A percentile compares a stretch with the other conserved stretches of the same genome.
Conservation (phyloP, 2,329 filamentous ascomycete species). For the Claviceps sp. region DNA sequence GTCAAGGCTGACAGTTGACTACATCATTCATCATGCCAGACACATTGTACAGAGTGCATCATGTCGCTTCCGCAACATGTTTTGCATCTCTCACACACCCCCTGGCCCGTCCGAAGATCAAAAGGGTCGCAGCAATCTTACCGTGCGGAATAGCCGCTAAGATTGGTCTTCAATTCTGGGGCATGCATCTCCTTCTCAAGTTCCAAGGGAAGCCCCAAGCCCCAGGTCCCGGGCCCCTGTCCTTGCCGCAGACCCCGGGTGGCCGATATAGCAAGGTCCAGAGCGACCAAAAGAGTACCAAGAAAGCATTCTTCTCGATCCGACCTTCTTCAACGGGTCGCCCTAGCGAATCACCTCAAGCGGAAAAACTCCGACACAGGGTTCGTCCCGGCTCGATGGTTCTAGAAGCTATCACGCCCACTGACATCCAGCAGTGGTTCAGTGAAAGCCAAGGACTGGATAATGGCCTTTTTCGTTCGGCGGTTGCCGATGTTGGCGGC, state of each 20-base stretch:
- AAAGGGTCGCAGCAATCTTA: conserved; percentile 2
- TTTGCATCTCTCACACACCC: background rate
- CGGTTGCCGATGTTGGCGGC: background rate
- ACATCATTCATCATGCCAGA: background rate
- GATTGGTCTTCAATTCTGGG: conserved; percentile 1
- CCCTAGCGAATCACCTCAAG: background rate
- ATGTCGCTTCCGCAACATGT: background rate
- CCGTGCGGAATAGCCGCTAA: conserved; percentile 3
- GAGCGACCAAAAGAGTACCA: background rate
- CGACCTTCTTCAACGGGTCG: background rate
- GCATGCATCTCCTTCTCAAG: background rate
- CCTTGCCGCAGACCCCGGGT: background rate
- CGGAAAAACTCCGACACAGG: background rate
- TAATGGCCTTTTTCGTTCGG: background rate
- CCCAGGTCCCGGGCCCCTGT: conserved; percentile 1
- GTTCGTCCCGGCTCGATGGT: background rate
- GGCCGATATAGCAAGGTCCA: background rate
- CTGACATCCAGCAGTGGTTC: background rate
- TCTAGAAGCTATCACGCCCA: background rate
- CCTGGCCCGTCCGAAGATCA: background rate
- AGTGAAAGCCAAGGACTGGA: background rate
- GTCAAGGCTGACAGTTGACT: background rate
- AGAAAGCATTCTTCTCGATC: background rate
- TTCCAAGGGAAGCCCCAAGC: background rate
- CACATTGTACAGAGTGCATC: background rate